phyloP scores from a whole-genome alignment of 108 stramenopile genomes.

The Skeletonema costatum region DNA sequence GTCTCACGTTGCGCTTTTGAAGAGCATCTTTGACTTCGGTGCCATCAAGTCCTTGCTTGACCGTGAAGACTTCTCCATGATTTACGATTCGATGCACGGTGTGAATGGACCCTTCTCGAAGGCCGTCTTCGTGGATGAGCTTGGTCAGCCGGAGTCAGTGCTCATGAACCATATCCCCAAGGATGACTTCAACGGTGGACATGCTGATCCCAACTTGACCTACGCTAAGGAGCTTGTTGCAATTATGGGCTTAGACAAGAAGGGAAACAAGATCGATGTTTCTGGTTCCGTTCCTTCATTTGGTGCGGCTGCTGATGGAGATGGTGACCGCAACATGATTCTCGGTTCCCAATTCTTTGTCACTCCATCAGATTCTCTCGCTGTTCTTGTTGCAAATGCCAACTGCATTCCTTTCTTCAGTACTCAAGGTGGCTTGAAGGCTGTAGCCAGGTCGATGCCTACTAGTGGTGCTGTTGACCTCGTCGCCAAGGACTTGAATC shows the following conservation, averaged over 20 bases:
- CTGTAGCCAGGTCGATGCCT: slow-evolving; percentile 99
- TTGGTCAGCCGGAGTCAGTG: slow-evolving; percentile 82
- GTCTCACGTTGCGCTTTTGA: slow-evolving; percentile 90
- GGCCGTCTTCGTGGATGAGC: slow-evolving; percentile 92
- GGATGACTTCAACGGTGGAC: slow-evolving; percentile 98
- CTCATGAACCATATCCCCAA: slow-evolving; percentile 91
- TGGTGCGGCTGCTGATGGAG: slow-evolving; percentile 99
- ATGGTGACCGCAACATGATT: slow-evolving; percentile 99
- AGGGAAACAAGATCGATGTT: slow-evolving; percentile 80
- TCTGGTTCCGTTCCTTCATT: slow-evolving; percentile 88
- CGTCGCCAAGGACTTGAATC: slow-evolving; percentile 94
- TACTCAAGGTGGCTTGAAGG: slow-evolving; percentile 95
- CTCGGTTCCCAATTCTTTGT: slow-evolving; percentile 99
- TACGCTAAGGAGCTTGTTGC: slow-evolving; percentile 97
- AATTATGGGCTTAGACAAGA: slow-evolving; percentile 90
- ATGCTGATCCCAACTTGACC: slow-evolving; percentile 99
- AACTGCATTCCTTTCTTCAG: slow-evolving; percentile 96
- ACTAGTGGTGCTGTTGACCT: slow-evolving; percentile 98
- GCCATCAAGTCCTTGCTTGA: slow-evolving; percentile 93
- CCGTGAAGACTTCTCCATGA: slow-evolving; percentile 94
- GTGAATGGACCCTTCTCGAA: slow-evolving; percentile 98
- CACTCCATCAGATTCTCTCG: slow-evolving; percentile 98
- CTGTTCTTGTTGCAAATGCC: slow-evolving; percentile 97
- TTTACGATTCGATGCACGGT: slow-evolving; percentile 99
- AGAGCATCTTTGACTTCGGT: slow-evolving; percentile 95